These are phyloP conservation scores for Quercus phellos DNA, from an alignment of 331 rosid genomes.

Conservation along the genomic window DNA sequence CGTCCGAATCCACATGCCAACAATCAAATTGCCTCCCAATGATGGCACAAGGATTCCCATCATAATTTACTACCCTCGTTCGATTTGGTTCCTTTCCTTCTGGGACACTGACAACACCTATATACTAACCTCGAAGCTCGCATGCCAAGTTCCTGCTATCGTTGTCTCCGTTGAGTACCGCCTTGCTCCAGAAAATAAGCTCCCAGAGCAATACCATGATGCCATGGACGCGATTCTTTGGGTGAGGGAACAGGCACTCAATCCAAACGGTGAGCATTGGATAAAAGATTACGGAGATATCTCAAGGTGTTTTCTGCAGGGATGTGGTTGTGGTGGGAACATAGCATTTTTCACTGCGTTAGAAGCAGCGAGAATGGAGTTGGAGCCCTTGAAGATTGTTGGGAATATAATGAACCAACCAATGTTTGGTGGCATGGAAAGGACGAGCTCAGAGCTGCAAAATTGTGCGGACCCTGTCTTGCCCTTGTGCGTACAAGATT, in stretches of 20 bases:
- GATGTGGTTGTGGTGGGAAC: conserved; percentile 42
- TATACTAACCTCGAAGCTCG: conserved; percentile 8
- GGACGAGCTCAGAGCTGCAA: conserved; percentile 37
- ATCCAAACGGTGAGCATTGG: conserved; percentile 48
- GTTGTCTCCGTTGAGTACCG: conserved; percentile 38
- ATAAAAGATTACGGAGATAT: conserved; percentile 47
- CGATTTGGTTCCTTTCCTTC: conserved; percentile 30
- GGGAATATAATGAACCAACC: conserved; percentile 66
- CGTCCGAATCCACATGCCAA: conserved; percentile 45
- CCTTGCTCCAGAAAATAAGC: conserved; percentile 42
- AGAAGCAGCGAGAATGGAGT: not conserved
- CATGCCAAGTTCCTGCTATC: conserved; percentile 38
- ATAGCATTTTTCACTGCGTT: conserved; percentile 37
- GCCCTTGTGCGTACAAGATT: conserved; percentile 52
- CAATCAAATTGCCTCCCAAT: conserved; percentile 46
- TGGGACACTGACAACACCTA: conserved; percentile 1
- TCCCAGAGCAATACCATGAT: conserved; percentile 42
- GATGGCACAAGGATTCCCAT: conserved; percentile 49
- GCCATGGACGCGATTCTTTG: conserved; percentile 34
- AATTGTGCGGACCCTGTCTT: conserved; percentile 42
- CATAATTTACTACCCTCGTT: conserved; percentile 43
- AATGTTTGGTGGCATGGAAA: conserved; percentile 46
- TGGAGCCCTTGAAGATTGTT: conserved; percentile 32
- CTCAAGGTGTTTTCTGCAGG: conserved; percentile 46
- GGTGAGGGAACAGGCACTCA: conserved; percentile 32